Base-by-base conservation (phyloP, 352 stramenopile species). In the Globisporangium orthogonon region DNA sequence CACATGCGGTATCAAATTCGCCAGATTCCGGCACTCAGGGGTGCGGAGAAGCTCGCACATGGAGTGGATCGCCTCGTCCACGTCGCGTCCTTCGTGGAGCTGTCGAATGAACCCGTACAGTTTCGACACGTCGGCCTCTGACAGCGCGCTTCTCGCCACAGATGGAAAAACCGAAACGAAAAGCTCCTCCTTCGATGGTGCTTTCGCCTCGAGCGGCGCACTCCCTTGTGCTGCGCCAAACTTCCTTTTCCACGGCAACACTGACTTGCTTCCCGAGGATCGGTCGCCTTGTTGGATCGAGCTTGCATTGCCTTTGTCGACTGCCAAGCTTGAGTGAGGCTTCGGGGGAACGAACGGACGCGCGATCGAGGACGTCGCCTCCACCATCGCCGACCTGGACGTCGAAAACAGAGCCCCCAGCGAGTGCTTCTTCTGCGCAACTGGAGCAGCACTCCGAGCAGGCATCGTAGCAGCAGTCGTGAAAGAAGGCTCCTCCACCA, bases 1-100 rank as follows among this genome's bases (percentile, higher is more conserved):
- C 7, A 93, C 73, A 51, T 86, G 78, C 3, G 80, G 74, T 64
- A 93, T 78, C 48, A 89, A 57, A 23, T 77, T 70, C 15, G 88
- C 49, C 3, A 93, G 57, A 52, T 89, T 75, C 56, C 72, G 66
- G 40, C 74, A 70, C 2, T 61, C 61, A 14, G 74, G 62, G n/a
- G 64, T 29, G 10, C 61, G 54, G 4, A 93, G 55, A 10, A 93
- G 46, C 33, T 75, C 63, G 33, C 78, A 89, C 10, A 93, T 82
- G 4, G 63, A 65, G 54, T 37, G 43, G 17, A 93, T 37, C 17
- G 61, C 63, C 4, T 41, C 17, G n/a, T 85, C 71, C 4, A 87
- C 54, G 4, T 88, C 69, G 50, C 70, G 53, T 11, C 58, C 63
- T 14, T 33, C 55, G 29, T 80, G 74, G 53, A 91, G 65, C 29